phyloP scores from a whole-genome alignment of 164 flowering plant genomes.

The Malania oleifera region DNA sequence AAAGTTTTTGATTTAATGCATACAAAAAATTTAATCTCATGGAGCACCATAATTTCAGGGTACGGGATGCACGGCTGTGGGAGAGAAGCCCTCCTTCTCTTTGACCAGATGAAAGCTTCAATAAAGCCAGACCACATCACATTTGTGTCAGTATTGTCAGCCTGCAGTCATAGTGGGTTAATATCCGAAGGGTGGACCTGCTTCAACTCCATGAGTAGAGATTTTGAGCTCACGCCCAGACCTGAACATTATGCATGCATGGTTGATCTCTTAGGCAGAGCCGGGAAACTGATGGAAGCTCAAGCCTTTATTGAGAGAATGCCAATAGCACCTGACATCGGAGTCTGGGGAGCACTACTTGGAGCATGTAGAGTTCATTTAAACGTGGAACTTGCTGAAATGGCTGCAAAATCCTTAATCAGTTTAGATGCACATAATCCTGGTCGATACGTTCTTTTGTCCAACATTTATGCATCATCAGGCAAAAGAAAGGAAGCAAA shows the following conservation, averaged over 20 bases:
- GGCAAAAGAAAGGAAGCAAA: conserved; percentile 29
- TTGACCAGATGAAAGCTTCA: conserved; percentile 25
- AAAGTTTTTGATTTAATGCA: conserved; percentile 26
- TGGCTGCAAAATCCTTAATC: conserved; percentile 18
- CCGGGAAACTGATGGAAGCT: conserved; percentile 31
- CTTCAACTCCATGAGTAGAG: conserved; percentile 30
- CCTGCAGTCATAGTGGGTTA: conserved; percentile 44
- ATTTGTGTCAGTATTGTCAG: conserved; percentile 34
- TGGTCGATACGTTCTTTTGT: conserved; percentile 28
- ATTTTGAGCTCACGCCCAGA: conserved; percentile 22
- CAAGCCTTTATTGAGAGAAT: conserved; percentile 22
- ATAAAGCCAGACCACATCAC: conserved; percentile 26
- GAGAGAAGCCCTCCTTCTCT: conserved; percentile 25
- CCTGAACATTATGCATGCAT: conserved; percentile 37
- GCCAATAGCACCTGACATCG: conserved; percentile 30
- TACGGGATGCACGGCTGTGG: conserved; percentile 35
- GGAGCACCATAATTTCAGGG: conserved; percentile 40
- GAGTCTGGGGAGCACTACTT: conserved; percentile 38
- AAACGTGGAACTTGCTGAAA: conserved; percentile 25
- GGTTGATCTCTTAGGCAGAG: conserved; percentile 38
- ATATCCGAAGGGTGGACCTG: conserved; percentile 33
- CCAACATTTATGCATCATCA: conserved; percentile 28
- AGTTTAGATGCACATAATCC: conserved; percentile 24
- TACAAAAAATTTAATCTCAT: conserved; percentile 25
- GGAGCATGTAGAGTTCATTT: conserved; percentile 36